These are phyloP conservation scores for Angophora floribunda DNA, from an alignment of 345 rosid species.

Conservation along the genomic window DNA sequence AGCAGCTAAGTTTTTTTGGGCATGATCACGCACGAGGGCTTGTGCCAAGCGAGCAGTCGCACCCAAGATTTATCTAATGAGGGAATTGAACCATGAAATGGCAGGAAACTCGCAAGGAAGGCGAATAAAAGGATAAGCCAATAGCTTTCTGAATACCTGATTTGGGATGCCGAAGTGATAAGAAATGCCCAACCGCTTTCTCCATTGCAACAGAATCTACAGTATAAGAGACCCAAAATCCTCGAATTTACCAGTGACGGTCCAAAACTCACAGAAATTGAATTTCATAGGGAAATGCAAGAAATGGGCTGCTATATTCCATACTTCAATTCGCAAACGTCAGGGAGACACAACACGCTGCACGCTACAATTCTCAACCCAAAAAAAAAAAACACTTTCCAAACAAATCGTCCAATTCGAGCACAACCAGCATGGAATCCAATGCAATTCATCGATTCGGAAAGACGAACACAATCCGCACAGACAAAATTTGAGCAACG, in stretches of 20 bases:
- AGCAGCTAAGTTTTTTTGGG: not conserved
- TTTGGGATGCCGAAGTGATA: slow-evolving; percentile 78
- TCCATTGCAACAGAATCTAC: slow-evolving; percentile 20
- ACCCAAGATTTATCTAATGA: not conserved
- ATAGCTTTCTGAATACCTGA: slow-evolving; percentile 35
- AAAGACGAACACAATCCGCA: accelerated
- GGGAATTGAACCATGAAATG: not conserved
- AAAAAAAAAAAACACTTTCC: not conserved
- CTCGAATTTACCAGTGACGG: not conserved
- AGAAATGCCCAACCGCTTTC: slow-evolving; percentile 23
- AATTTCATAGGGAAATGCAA: not conserved
- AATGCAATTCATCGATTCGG: not conserved
- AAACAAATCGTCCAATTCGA: not conserved
- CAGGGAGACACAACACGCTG: not conserved
- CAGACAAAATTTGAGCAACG: not conserved
- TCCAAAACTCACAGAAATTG: accelerated
- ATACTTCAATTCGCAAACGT: not conserved
- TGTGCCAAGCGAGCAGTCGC: not conserved
- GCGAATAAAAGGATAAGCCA: not conserved
- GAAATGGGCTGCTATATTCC: not conserved
- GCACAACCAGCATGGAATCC: not conserved
- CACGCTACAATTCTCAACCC: not conserved
- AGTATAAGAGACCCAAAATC: not conserved
- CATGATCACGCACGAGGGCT: not conserved
- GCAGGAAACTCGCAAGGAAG: not conserved